Evolutionary conservation across 2,329 filamentous ascomycete genomes (phyloP), one percentile per base, ranked within the genome.

Genomic region (Stachybotrys chlorohalonatus): DNA sequence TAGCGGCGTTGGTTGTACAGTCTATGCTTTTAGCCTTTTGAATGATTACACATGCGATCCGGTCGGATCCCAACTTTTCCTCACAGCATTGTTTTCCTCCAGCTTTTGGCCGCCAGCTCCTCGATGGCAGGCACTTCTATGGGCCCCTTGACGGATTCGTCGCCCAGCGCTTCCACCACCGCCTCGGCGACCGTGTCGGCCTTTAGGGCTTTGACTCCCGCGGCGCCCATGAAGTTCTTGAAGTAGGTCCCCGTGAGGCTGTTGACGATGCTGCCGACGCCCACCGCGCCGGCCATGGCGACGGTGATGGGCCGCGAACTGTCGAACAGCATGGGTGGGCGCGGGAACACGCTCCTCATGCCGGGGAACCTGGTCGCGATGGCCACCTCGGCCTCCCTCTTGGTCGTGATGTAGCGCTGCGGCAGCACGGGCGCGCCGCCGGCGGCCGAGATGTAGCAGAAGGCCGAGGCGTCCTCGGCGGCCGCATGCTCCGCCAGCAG

Each of bases 251-350:
- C 88, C 2, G 91, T 85, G 50, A 91, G 64, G 13, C 75, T 80
- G 70, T 97, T 96, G 64, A 95, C 83, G 51, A 89, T 76, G 15
- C 86, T 84, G 1, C 89, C 90, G 1, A 87, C 76, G 13, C 86
- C 86, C 1, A 88, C 88, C 61, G 88, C 78, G 6, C 86, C 86
- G 2, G 94, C 94, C 67, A 97, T 81, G 1, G 90, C 89, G 62
- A 97, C 71, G 1, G 94, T 97, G 61, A 96, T 80, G 15, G 84
- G 82, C 57, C 94, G 81, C 56, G 86, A 90, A 54, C 78, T 80
- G 68, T 97, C 94, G 71, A 93, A 99, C 76, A 99, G 77, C 71
- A 99, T 94, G 0, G 88, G 88, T 11, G 93, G 84, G 32, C 94
- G 81, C 54, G 96, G 73, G 69, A 96, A 97, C 57, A 97, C 75